These are phyloP conservation scores for Rhynchospora tenuis DNA, from an alignment of 176 grass and related monocot genomes.

Conservation along the genomic window DNA sequence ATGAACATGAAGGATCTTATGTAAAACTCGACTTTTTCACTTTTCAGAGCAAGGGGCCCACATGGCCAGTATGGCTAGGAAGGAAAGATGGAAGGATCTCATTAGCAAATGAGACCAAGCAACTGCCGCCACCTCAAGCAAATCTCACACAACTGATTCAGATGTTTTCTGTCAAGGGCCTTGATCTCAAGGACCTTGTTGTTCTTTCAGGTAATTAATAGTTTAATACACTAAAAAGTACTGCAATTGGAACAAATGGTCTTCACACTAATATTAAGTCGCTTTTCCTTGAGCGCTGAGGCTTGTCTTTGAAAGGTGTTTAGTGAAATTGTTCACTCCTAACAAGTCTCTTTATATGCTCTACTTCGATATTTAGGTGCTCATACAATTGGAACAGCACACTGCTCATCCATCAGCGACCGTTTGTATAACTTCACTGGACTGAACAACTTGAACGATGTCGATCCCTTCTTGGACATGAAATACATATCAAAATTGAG, in stretches of 20 bases:
- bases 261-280: too few species aligned
- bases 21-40: background rate
- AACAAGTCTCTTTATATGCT: background rate
- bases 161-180: slow-evolving; percentile 44
- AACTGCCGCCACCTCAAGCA: slow-evolving; percentile 52
- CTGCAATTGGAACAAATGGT: too few species aligned
- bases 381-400: slow-evolving; percentile 53
- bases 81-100: slow-evolving; percentile 47
- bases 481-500: slow-evolving; percentile 46
- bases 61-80: slow-evolving; percentile 48
- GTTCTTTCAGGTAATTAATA: slow-evolving; percentile 46
- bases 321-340: background rate
- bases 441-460: slow-evolving; percentile 6
- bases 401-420: slow-evolving; percentile 32
- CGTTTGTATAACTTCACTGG: slow-evolving; percentile 63
- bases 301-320: too few species aligned
- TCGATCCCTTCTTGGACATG: slow-evolving; percentile 47
- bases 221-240: too few species aligned
- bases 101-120: slow-evolving; percentile 31
- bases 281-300: too few species aligned
- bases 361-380: slow-evolving; percentile 21
- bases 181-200: slow-evolving; percentile 51
- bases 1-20: background rate
- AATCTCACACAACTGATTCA: slow-evolving; percentile 43
- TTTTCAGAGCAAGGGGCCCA: slow-evolving; percentile 37